A percentile compares a stretch with the other conserved stretches of the same genome.
These are phyloP conservation scores for Quercus dentata DNA, from an alignment of 306 rosid genomes.

Conservation along the genomic window DNA sequence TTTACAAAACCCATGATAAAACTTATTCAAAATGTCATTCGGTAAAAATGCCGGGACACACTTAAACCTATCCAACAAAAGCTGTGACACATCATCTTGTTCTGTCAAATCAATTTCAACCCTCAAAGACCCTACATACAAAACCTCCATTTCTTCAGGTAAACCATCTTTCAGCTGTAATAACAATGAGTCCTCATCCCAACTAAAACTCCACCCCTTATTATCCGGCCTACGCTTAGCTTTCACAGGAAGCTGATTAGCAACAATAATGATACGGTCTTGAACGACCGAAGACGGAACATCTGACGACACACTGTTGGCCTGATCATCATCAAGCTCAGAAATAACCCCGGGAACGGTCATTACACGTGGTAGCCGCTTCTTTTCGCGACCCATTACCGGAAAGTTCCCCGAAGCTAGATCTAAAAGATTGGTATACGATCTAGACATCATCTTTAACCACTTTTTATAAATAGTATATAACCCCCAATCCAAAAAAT, in stretches of 20 bases:
- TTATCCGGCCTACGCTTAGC: constrained; percentile 55
- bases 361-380: constrained; percentile 54
- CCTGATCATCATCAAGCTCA: constrained; percentile 61
- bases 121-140: constrained; percentile 60
- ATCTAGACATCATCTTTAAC: constrained; percentile 54
- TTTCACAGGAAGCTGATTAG: constrained; percentile 57
- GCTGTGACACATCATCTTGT: constrained; percentile 60
- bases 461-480: not conserved
- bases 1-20: constrained; percentile 69
- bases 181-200: constrained; percentile 60
- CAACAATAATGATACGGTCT: constrained; percentile 57
- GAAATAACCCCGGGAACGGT: constrained; percentile 58
- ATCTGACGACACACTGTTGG: constrained; percentile 54
- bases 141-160: constrained; percentile 63
- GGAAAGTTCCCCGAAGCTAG: constrained; percentile 65
- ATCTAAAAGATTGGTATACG: constrained; percentile 62
- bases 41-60: constrained; percentile 71
- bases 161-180: constrained; percentile 58
- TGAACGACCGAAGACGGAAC: constrained; percentile 48
- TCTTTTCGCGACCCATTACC: constrained; percentile 49
- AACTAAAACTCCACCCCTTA: constrained; percentile 58
- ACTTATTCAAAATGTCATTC: constrained; percentile 38
- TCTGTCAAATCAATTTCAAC: constrained; percentile 46
- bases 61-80: constrained; percentile 58
- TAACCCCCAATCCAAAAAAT: constrained; percentile 11